Conservation (phyloP, 1,139 yeast species). For the Suhomyces maxii region DNA sequence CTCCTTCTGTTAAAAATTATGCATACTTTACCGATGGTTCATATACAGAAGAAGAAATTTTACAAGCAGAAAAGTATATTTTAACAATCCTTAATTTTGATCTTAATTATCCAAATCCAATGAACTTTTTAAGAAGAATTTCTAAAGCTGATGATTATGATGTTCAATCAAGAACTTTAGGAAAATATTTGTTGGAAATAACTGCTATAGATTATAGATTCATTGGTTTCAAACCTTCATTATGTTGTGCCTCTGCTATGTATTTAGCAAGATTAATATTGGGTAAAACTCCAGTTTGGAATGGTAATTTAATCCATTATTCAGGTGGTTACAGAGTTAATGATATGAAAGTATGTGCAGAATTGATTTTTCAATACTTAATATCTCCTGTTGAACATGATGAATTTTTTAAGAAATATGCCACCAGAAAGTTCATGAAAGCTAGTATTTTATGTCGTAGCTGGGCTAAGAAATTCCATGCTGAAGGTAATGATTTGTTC, state of each 20-base stretch:
- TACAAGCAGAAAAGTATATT: slow-evolving; percentile 84
- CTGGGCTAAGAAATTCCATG: slow-evolving; percentile 74
- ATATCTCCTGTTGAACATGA: slow-evolving; percentile 87
- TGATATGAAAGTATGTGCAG: slow-evolving; percentile 70
- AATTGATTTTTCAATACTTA: slow-evolving; percentile 74
- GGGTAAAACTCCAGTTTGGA: slow-evolving; percentile 71
- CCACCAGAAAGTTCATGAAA: slow-evolving; percentile 86
- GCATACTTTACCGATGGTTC: slow-evolving; percentile 88
- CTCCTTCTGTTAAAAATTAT: slow-evolving; percentile 85
- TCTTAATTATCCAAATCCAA: slow-evolving; percentile 87
- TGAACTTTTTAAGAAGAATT: slow-evolving; percentile 88
- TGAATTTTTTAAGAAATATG: slow-evolving; percentile 91
- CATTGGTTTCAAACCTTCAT: slow-evolving; percentile 76
- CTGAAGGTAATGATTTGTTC: slow-evolving; percentile 21
- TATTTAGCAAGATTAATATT: slow-evolving; percentile 79
- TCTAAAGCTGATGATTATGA: slow-evolving; percentile 96
- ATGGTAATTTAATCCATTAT: slow-evolving; percentile 81
- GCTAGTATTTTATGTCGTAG: slow-evolving; percentile 86
- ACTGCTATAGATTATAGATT: slow-evolving; percentile 79
- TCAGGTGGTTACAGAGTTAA: slow-evolving; percentile 86
- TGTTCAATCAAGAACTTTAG: slow-evolving; percentile 87
- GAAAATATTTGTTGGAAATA: slow-evolving; percentile 83
- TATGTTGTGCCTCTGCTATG: slow-evolving; percentile 92
- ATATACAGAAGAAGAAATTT: slow-evolving; percentile 79
- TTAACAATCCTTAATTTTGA: slow-evolving; percentile 75